A percentile compares a stretch with the other conserved stretches of the same genome.
Conservation (phyloP, 495 filamentous ascomycete species). For the Aspergillus diversus region DNA sequence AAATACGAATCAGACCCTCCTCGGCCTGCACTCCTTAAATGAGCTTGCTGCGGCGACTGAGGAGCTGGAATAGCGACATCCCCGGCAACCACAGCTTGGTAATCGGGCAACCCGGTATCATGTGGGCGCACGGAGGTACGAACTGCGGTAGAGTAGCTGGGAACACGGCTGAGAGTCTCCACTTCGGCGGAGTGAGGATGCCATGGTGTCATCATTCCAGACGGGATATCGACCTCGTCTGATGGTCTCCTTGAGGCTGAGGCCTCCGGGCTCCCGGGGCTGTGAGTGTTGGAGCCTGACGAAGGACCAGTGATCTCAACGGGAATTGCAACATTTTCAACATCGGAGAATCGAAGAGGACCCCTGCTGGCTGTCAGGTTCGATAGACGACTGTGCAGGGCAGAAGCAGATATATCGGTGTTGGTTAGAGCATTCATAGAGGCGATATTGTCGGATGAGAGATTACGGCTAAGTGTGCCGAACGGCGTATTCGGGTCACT, state of each 20-base stretch:
- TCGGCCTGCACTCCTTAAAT: slow-evolving; percentile 40
- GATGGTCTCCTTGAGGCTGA: slow-evolving; percentile 64
- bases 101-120: slow-evolving; percentile 55
- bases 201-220: slow-evolving; percentile 61
- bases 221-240: slow-evolving; percentile 56
- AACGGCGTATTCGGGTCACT: slow-evolving; percentile 80
- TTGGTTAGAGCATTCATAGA: slow-evolving; percentile 63
- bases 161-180: slow-evolving; percentile 70
- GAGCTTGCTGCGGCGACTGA: slow-evolving; percentile 48
- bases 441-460: slow-evolving; percentile 78
- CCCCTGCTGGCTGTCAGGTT: slow-evolving; percentile 50
- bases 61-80: slow-evolving; percentile 31
- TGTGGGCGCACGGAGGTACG: slow-evolving; percentile 57
- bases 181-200: slow-evolving; percentile 66
- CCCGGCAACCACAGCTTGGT: slow-evolving; percentile 50
- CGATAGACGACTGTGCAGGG: slow-evolving; percentile 64
- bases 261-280: slow-evolving; percentile 38
- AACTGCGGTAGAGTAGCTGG: slow-evolving; percentile 79
- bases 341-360: slow-evolving; percentile 31
- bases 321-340: slow-evolving; percentile 31
- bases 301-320: slow-evolving; percentile 37
- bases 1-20: slow-evolving; percentile 23
- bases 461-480: slow-evolving; percentile 70
- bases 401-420: slow-evolving; percentile 53
- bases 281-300: slow-evolving; percentile 43